Percentiles rank a stretch among this genome's conserved stretches.
Evolutionary conservation across 306 rosid species (phyloP).

Genomic region (Malus fusca): DNA sequence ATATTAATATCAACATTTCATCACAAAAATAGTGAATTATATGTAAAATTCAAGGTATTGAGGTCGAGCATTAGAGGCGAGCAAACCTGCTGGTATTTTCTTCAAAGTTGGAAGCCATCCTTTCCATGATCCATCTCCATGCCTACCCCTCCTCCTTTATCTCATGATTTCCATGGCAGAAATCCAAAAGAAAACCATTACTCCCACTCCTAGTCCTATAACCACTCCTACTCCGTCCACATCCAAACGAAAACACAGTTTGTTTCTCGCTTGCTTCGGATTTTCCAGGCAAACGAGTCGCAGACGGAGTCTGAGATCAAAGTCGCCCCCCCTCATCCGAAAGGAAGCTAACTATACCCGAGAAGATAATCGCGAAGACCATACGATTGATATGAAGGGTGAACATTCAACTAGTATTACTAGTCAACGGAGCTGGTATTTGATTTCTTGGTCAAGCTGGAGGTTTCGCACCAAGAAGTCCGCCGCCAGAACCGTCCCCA

Average conservation of each 20-base stretch:
- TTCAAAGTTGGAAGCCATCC: neutral
- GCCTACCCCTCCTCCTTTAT: neutral
- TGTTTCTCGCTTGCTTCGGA: slow-evolving; percentile 45
- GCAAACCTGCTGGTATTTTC: neutral
- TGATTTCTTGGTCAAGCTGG: slow-evolving; percentile 5
- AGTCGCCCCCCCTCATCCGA: neutral
- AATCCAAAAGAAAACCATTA: slow-evolving; percentile 4
- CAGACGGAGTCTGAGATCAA: neutral
- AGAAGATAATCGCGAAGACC: neutral
- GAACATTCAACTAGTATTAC: neutral
- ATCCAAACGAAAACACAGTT: slow-evolving; percentile 18
- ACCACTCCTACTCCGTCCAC: neutral
- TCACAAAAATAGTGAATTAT: neutral
- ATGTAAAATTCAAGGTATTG: neutral
- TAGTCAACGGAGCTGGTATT: neutral
- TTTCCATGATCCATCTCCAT: neutral
- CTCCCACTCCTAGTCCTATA: neutral
- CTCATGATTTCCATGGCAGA: slow-evolving; percentile 48
- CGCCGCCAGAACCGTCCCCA: slow-evolving; percentile 46
- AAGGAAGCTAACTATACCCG: neutral
- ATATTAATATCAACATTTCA: neutral
- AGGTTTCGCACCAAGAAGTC: slow-evolving; percentile 21
- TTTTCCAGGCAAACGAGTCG: neutral
- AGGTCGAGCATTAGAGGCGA: neutral
- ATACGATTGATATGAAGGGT: neutral